Conservation (phyloP, 2,329 filamentous ascomycete genomes). For the Neoarthrinium moseri region DNA sequence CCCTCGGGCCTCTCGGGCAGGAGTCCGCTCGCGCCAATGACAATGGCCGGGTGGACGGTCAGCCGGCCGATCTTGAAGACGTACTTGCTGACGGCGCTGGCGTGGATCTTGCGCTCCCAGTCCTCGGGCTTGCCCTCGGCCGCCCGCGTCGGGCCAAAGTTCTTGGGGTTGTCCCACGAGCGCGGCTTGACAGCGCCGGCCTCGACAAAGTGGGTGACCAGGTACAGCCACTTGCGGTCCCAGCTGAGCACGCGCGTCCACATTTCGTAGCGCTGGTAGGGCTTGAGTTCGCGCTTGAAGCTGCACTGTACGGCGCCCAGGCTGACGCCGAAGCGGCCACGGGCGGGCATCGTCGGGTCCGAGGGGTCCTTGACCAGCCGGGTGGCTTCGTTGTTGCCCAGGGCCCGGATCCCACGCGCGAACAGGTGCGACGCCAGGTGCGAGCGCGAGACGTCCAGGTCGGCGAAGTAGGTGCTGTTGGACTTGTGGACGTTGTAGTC, state of each 20-base stretch:
- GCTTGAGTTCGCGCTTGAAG: constrained; percentile 72
- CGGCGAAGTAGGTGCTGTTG: constrained; percentile 82
- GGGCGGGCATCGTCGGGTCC: constrained; percentile 42
- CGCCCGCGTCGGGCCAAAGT: constrained; percentile 36
- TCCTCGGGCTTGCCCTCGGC: constrained; percentile 34
- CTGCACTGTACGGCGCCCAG: constrained; percentile 72
- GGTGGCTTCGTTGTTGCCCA: constrained; percentile 47
- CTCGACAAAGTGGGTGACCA: constrained; percentile 72
- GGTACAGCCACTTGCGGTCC: constrained; percentile 82
- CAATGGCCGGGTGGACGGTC: constrained; percentile 78
- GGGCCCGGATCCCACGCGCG: constrained; percentile 53
- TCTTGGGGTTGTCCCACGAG: constrained; percentile 49
- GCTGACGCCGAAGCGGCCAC: constrained; percentile 59
- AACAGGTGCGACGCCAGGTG: constrained; percentile 73
- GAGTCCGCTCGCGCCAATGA: constrained; percentile 70
- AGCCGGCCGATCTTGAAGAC: constrained; percentile 79
- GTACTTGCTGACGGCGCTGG: constrained; percentile 75
- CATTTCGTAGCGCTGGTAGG: constrained; percentile 70
- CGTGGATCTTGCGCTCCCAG: constrained; percentile 65
- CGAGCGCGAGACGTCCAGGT: constrained; percentile 80
- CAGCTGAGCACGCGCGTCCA: constrained; percentile 69
- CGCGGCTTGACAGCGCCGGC: constrained; percentile 56
- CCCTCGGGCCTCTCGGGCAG: constrained; percentile 72
- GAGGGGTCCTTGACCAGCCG: constrained; percentile 51
- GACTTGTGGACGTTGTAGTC: constrained; percentile 87